Evolutionary conservation across 805 yeast genomes (phyloP), one percentile per base, ranked within the genome.

Genomic region (Candida coquimbonensis): DNA sequence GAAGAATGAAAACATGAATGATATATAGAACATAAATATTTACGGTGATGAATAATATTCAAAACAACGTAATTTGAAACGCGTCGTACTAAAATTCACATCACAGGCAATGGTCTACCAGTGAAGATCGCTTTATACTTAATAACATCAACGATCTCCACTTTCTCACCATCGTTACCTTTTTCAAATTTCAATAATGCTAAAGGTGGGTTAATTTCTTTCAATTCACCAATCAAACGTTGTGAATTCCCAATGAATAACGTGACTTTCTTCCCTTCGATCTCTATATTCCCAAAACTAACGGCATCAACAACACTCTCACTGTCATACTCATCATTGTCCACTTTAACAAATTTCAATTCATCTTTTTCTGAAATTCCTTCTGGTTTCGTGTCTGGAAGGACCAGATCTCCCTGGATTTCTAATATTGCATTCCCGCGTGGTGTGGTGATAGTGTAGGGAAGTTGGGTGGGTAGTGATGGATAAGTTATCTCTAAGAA

Each of bases 81-180:
- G n/a, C n/a, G 14, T 31, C 24, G 34, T 31, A 13, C 14, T 13
- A 13, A 13, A 33, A 33, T 9, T 68, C 59, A 83, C 90, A 84
- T 83, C 42, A 84, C 80, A 5, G 95, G 95, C 42, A 86, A 66
- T 0, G 95, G 93, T 50, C 95, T 69, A 36, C 77, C 75, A 41
- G 70, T 75, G 57, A 86, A 86, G 9, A 81, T 69, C 17, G 84
- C 62, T 56, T 81, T 83, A 49, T 74, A 71, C 31, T 64, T 64
- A 4, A 86, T 70, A 1, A 86, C 64, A 57, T 84, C 91, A 9
- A 80, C 63, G 53, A 84, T 63, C 49, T 77, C 66, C 5, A 83
- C 73, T 3, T 60, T 53, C 6, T 49, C 49, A 19, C 53, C 51
- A 19, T 32, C 26, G 7, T 6, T 6, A 21, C 48, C 50, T 1